Evolutionary conservation across 83 land plant genomes (phyloP).

Genomic region (Picea engelmannii): DNA sequence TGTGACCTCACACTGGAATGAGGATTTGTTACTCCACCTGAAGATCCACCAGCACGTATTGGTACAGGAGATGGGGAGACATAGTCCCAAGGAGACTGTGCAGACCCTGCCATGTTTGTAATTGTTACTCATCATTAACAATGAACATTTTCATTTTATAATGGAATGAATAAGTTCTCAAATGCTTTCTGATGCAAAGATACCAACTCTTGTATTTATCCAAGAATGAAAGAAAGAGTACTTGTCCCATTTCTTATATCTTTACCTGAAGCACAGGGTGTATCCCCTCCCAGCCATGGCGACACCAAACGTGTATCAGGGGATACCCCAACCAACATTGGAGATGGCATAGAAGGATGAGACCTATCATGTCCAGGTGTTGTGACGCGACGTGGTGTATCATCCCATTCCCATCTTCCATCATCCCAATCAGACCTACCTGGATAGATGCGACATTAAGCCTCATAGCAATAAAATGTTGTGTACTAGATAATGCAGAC

Average conservation of each 20-base stretch:
- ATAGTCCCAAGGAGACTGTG: slow-evolving; percentile 85
- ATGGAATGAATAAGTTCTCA: background rate
- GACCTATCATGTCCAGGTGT: slow-evolving; percentile 30
- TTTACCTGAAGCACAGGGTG: slow-evolving; percentile 50
- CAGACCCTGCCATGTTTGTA: slow-evolving; percentile 22
- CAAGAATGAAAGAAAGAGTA: background rate
- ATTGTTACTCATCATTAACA: background rate
- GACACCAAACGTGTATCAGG: slow-evolving; percentile 92
- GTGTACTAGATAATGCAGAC: background rate
- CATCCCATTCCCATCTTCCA: slow-evolving; percentile 86
- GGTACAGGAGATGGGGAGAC: slow-evolving; percentile 79
- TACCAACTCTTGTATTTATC: background rate
- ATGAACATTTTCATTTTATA: background rate
- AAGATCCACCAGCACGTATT: slow-evolving; percentile 80
- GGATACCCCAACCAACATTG: slow-evolving; percentile 72
- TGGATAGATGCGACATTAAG: slow-evolving; percentile 18
- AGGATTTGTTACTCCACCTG: slow-evolving; percentile 36
- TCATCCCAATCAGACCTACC: slow-evolving; percentile 82
- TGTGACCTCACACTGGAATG: slow-evolving; percentile 39
- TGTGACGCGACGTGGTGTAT: slow-evolving; percentile 61
- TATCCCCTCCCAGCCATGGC: slow-evolving; percentile 81
- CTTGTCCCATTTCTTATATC: background rate
- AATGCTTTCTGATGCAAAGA: background rate
- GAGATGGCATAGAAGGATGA: slow-evolving; percentile 61
- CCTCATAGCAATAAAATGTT: background rate